Conservation (phyloP, 331 rosid species). For the Acacia pycnantha region DNA sequence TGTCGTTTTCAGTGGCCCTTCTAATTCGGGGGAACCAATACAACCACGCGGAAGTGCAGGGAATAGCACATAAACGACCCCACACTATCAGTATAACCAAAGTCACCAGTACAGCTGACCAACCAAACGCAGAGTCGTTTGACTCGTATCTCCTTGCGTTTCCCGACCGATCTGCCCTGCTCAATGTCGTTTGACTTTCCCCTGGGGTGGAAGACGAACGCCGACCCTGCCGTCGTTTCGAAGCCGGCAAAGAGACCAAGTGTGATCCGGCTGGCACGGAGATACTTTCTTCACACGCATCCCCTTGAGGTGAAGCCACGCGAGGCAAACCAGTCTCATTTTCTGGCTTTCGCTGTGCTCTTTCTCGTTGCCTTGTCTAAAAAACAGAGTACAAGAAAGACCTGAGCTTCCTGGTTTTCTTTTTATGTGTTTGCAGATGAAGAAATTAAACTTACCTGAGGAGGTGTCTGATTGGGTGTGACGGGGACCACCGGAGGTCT, state of each 20-base stretch:
- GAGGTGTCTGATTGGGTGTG: slow-evolving; percentile 12
- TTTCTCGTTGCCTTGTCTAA: slow-evolving; percentile 13
- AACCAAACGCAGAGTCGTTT: slow-evolving; percentile 33
- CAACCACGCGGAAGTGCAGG: slow-evolving; percentile 56
- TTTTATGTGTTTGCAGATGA: neutral
- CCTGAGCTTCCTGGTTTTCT: neutral
- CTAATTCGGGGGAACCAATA: slow-evolving; percentile 33
- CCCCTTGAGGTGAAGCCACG: slow-evolving; percentile 22
- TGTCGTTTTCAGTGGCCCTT: neutral
- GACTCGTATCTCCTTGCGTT: slow-evolving; percentile 15
- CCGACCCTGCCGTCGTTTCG: neutral
- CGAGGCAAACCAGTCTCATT: neutral
- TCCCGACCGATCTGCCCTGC: neutral
- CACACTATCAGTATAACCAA: slow-evolving; percentile 43
- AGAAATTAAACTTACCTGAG: slow-evolving; percentile 13
- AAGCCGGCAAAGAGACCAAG: neutral
- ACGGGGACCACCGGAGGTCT: neutral
- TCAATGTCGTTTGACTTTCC: neutral
- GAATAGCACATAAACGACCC: slow-evolving; percentile 60
- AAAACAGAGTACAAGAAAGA: neutral
- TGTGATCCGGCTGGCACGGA: neutral
- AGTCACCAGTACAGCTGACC: slow-evolving; percentile 40
- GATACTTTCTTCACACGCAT: slow-evolving; percentile 2
- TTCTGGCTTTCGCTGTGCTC: neutral
- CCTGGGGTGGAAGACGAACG: neutral